phyloP scores from a whole-genome alignment of 1,284 basidiomycete genomes.

The Apiotrichum gamsii region DNA sequence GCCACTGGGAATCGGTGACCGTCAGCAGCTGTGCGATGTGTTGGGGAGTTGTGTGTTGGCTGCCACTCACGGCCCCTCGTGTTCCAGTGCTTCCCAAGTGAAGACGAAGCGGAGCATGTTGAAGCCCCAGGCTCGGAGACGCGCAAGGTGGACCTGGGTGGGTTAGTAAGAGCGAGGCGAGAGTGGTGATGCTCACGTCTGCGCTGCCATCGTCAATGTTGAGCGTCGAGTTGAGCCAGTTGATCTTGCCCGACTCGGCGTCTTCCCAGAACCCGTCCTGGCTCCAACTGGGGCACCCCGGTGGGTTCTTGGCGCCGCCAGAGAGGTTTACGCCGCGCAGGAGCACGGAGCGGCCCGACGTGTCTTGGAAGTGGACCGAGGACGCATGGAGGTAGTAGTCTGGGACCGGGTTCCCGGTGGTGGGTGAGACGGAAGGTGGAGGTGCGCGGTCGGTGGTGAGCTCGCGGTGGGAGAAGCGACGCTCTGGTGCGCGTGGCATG shows the following conservation, averaged over 20 bases:
- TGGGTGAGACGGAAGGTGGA: constrained; percentile 55
- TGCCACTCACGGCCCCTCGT: constrained; percentile 77
- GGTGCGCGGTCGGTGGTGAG: not conserved
- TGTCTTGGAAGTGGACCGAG: constrained; percentile 74
- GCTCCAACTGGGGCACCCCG: constrained; percentile 60
- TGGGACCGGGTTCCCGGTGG: constrained; percentile 56
- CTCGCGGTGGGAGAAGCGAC: not conserved
- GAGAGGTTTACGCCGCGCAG: constrained; percentile 90
- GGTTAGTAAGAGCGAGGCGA: constrained; percentile 1
- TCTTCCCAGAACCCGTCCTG: constrained; percentile 82
- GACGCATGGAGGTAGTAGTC: constrained; percentile 57
- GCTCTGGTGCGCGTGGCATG: not conserved
- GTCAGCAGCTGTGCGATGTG: not conserved
- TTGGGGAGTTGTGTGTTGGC: not conserved
- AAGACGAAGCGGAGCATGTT: constrained; percentile 88
- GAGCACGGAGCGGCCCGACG: constrained; percentile 70
- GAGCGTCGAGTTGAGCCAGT: constrained; percentile 70
- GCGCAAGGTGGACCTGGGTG: constrained; percentile 74
- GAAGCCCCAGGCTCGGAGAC: constrained; percentile 88
- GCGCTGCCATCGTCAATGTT: constrained; percentile 54
- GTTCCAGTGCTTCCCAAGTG: constrained; percentile 92
- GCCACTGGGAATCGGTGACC: constrained; percentile 62
- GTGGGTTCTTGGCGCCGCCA: constrained; percentile 77
- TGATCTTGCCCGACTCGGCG: constrained; percentile 60
- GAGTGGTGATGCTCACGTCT: constrained; percentile 40